These are phyloP conservation scores for Pseudoperonospora humuli DNA, from an alignment of 352 stramenopile species.

Conservation along the genomic window DNA sequence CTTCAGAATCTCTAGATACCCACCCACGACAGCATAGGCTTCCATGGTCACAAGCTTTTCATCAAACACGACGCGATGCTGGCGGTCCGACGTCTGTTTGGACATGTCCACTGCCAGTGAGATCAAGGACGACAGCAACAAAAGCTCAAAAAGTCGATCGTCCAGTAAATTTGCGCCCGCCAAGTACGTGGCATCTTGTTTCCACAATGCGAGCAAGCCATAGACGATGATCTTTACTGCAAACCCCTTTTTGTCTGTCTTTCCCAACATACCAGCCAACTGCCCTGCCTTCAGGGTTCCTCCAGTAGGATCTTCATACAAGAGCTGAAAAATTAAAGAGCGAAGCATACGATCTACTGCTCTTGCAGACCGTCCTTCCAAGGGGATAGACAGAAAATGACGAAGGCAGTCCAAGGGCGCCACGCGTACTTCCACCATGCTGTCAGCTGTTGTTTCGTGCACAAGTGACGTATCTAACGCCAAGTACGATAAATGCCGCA, in stretches of 20 bases:
- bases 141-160: conserved; percentile 34
- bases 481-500: conserved; percentile 43
- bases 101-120: conserved; percentile 26
- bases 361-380: conserved; percentile 22
- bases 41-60: conserved; percentile 44
- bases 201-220: conserved; percentile 43
- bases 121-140: conserved; percentile 52
- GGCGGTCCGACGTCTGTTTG: conserved; percentile 13
- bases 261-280: conserved; percentile 25
- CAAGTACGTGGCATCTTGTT: conserved; percentile 35
- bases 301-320: conserved; percentile 32
- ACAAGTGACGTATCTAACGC: conserved; percentile 37
- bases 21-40: conserved; percentile 33
- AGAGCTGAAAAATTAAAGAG: conserved; percentile 36
- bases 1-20: conserved; percentile 49
- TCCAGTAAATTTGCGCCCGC: conserved; percentile 25
- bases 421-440: conserved; percentile 18
- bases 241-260: conserved; percentile 28
- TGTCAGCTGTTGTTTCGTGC: conserved; percentile 27
- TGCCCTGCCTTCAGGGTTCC: conserved; percentile 23
- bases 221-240: conserved; percentile 48
- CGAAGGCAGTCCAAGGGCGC: conserved; percentile 21
- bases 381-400: conserved; percentile 24
- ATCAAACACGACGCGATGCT: conserved; percentile 12
- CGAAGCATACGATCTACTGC: conserved; percentile 35